Evolutionary conservation across 768 basidiomycete species (phyloP).

Genomic region (Kwoniella bestiolae): DNA sequence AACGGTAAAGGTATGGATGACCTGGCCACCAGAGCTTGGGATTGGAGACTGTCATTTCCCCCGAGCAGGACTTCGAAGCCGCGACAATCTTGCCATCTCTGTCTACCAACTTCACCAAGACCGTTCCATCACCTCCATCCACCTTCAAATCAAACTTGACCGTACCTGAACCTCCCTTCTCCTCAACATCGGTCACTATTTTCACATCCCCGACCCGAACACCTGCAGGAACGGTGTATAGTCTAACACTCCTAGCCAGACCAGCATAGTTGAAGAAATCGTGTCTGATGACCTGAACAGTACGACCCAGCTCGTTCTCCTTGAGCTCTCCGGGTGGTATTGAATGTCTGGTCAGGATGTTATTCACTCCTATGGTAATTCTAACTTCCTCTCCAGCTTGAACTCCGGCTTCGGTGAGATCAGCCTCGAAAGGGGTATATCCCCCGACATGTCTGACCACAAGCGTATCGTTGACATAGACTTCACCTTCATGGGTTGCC

Average conservation of each 20-base stretch:
- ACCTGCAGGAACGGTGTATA: constrained; percentile 23
- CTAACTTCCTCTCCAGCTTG: constrained; percentile 28
- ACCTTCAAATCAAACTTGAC: constrained; percentile 27
- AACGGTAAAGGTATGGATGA: constrained; percentile 36
- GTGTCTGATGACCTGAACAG: constrained; percentile 38
- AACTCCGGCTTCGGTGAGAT: constrained; percentile 26
- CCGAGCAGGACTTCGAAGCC: neutral
- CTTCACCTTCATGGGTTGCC: constrained; percentile 41
- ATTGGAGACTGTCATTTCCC: constrained; percentile 26
- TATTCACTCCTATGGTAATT: constrained; percentile 38
- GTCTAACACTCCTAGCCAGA: constrained; percentile 37
- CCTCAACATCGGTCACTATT: constrained; percentile 30
- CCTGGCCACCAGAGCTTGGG: constrained; percentile 41
- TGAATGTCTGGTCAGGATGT: constrained; percentile 37
- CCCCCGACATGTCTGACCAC: constrained; percentile 36
- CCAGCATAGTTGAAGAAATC: constrained; percentile 48
- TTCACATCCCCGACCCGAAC: constrained; percentile 34
- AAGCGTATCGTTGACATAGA: constrained; percentile 35
- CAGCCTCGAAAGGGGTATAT: constrained; percentile 41
- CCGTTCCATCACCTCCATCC: constrained; percentile 6
- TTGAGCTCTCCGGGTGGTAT: constrained; percentile 34
- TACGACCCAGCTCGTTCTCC: constrained; percentile 16
- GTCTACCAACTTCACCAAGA: constrained; percentile 28
- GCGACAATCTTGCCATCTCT: constrained; percentile 23
- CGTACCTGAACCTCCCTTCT: constrained; percentile 3